A percentile compares a stretch with the other conserved stretches of the same genome.
These are phyloP conservation scores for Dimocarpus longan DNA, from an alignment of 345 rosid genomes.

Conservation along the genomic window DNA sequence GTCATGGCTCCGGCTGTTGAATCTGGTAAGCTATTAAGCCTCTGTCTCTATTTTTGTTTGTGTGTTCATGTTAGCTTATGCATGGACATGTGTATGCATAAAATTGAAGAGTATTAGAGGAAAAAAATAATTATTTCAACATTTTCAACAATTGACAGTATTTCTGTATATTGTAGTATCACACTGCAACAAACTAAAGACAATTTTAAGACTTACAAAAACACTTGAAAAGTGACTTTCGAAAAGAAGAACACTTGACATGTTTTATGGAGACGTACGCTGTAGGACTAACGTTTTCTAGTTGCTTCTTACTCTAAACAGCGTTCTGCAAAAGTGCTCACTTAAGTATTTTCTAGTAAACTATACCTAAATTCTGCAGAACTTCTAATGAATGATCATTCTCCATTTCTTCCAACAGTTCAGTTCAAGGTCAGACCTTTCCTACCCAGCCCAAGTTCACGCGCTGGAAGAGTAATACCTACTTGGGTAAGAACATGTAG, in stretches of 20 bases:
- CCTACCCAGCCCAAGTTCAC: conserved; percentile 25
- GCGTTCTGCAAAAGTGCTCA: neutral
- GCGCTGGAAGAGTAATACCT: conserved; percentile 24
- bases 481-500: conserved; percentile 36
- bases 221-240: neutral
- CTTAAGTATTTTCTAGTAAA: neutral
- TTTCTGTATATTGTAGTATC: no score
- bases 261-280: neutral
- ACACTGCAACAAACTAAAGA: neutral
- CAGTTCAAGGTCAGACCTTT: conserved; percentile 34
- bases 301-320: neutral
- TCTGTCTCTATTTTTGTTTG: neutral
- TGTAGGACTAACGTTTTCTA: neutral
- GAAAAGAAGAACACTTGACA: no score
- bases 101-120: no score
- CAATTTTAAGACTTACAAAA: neutral
- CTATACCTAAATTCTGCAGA: neutral
- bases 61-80: neutral
- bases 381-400: neutral
- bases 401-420: conserved; percentile 29
- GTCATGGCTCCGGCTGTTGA: conserved; percentile 43
- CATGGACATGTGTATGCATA: neutral
- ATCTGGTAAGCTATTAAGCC: conserved; percentile 41
- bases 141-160: no score
- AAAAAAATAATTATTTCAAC: no score